These are phyloP conservation scores for Dioscorea alata DNA, from an alignment of 106 monocot genomes.

Conservation along the genomic window DNA sequence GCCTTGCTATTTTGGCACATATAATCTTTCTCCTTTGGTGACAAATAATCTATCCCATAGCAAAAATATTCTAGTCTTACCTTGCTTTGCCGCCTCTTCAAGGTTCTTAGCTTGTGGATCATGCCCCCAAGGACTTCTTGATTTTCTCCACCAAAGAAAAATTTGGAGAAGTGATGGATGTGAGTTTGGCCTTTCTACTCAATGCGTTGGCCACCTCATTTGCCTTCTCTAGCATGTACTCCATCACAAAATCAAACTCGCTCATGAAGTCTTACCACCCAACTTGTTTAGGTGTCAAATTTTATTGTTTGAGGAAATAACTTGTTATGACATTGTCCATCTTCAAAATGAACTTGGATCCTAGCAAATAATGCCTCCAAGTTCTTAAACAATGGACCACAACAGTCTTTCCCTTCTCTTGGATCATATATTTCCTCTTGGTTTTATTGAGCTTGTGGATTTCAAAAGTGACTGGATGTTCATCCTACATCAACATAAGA, in stretches of 20 bases:
- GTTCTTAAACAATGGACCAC: constrained; percentile 6
- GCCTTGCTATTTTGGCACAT: background rate
- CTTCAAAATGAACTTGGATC: background rate
- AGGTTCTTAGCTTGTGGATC: background rate
- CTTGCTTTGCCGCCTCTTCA: background rate
- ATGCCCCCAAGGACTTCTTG: background rate
- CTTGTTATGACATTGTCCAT: background rate
- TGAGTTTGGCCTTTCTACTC: background rate
- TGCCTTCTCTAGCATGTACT: background rate
- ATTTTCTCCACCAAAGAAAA: no score
- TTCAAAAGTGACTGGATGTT: background rate
- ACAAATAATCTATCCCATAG: background rate
- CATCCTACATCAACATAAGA: background rate
- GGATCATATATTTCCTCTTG: background rate
- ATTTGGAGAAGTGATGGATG: background rate
- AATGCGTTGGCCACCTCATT: constrained; percentile 1
- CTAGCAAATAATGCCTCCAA: background rate
- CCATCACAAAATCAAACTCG: background rate
- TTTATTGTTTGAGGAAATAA: background rate
- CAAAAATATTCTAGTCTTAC: background rate
- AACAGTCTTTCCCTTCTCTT: background rate
- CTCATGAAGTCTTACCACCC: background rate
- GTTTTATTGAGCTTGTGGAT: constrained; percentile 2
- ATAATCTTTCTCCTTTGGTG: background rate
- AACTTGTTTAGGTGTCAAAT: background rate